Conservation (phyloP, 352 stramenopile genomes). For the Phytophthora pistaciae region DNA sequence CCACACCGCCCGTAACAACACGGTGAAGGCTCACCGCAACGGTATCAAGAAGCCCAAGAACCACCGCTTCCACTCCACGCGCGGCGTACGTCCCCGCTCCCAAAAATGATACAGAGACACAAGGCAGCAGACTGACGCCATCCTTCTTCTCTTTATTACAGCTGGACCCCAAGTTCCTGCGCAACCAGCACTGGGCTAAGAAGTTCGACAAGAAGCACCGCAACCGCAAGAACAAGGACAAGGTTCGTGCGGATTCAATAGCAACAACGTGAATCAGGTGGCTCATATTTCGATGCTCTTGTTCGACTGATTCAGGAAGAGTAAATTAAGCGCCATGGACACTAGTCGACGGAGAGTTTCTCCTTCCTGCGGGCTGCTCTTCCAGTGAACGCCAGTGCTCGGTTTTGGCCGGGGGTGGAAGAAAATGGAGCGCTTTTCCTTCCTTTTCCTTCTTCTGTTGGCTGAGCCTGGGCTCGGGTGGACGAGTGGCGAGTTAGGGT, state of each 20-base stretch:
- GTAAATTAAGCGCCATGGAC: slow-evolving; percentile 44
- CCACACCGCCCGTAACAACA: slow-evolving; percentile 98
- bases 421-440: slow-evolving; percentile 38
- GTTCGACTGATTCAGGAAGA: slow-evolving; percentile 42
- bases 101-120: not conserved
- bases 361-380: slow-evolving; percentile 21
- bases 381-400: slow-evolving; percentile 23
- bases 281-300: not conserved
- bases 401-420: slow-evolving; percentile 16
- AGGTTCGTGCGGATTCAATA: slow-evolving; percentile 35
- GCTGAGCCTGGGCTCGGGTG: not conserved
- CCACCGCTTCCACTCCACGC: slow-evolving; percentile 95
- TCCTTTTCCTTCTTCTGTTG: slow-evolving; percentile 26
- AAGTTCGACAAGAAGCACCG: slow-evolving; percentile 96
- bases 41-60: slow-evolving; percentile 98
- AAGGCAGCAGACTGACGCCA: not conserved
- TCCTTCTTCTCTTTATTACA: slow-evolving; percentile 29
- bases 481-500: slow-evolving; percentile 29
- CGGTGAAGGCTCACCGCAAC: slow-evolving; percentile 97
- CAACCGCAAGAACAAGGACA: slow-evolving; percentile 67
- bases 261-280: not conserved
- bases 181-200: slow-evolving; percentile 98
- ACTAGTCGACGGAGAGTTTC: slow-evolving; percentile 30
- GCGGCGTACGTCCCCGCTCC: slow-evolving; percentile 77
- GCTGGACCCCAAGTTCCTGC: slow-evolving; percentile 98